Evolutionary conservation across 306 rosid genomes (phyloP).

Genomic region (Inga oerstediana): DNA sequence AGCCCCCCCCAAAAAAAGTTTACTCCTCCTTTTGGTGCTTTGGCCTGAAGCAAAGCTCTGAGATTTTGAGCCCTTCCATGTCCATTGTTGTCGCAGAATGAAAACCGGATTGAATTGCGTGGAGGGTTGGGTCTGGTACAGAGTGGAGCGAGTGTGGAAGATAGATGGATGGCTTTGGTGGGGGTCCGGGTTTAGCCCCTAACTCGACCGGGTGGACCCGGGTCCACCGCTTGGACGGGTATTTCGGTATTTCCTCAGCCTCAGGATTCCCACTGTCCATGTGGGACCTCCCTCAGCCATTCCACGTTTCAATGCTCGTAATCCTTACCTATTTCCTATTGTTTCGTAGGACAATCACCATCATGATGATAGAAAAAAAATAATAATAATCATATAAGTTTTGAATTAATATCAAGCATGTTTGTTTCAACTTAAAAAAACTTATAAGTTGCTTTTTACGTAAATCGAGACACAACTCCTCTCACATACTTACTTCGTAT

Average conservation of each 20-base stretch:
- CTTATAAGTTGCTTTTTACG: too few species aligned
- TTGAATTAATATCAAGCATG: too few species aligned
- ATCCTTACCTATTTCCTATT: too few species aligned
- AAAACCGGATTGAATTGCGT: not conserved
- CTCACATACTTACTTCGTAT: too few species aligned
- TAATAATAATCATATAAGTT: too few species aligned
- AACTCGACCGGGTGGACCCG: not conserved
- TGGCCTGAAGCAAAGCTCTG: not conserved
- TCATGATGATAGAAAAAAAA: too few species aligned
- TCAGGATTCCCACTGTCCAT: not conserved
- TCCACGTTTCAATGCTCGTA: not conserved
- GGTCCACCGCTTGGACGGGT: not conserved
- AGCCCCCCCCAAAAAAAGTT: not conserved
- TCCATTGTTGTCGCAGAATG: not conserved
- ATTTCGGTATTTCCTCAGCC: not conserved
- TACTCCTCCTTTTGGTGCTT: constrained; percentile 15
- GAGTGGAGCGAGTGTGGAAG: not conserved
- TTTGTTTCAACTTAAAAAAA: too few species aligned
- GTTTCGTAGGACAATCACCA: too few species aligned
- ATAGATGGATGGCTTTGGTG: not conserved
- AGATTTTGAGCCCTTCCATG: not conserved
- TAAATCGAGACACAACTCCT: too few species aligned
- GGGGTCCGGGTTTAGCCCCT: not conserved
- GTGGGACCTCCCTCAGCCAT: not conserved
- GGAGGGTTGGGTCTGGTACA: not conserved